Conservation (phyloP, 768 basidiomycete genomes). For the Arthromyces matolae region DNA sequence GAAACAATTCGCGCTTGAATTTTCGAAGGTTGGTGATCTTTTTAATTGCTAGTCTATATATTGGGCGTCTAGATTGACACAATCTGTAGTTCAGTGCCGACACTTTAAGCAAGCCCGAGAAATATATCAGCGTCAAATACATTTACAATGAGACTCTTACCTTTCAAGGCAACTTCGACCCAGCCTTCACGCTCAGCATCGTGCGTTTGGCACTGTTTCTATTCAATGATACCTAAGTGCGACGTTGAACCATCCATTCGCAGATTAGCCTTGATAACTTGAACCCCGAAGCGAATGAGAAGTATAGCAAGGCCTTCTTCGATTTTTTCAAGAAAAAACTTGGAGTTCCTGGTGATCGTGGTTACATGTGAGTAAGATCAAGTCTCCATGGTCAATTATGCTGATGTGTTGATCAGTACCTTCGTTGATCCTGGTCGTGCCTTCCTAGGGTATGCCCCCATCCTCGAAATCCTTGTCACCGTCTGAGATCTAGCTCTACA, state of each 20-base stretch:
- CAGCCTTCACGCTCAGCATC: slow-evolving; percentile 55
- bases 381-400: not conserved
- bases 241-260: too few species aligned
- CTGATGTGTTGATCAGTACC: slow-evolving; percentile 21
- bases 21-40: slow-evolving; percentile 51
- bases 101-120: slow-evolving; percentile 51
- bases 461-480: too few species aligned
- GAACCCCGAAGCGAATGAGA: slow-evolving; percentile 41
- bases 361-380: slow-evolving; percentile 59
- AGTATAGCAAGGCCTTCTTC: slow-evolving; percentile 54
- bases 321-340: slow-evolving; percentile 53
- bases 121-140: slow-evolving; percentile 50
- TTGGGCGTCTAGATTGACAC: not conserved
- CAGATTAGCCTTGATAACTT: slow-evolving; percentile 60
- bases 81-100: slow-evolving; percentile 46
- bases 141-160: slow-evolving; percentile 57
- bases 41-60: not conserved
- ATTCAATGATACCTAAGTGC: too few species aligned
- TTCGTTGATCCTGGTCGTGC: slow-evolving; percentile 53
- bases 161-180: slow-evolving; percentile 61
- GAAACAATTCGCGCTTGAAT: slow-evolving; percentile 44
- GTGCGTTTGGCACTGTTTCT: too few species aligned
- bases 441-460: slow-evolving; percentile 43
- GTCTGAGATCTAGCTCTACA: too few species aligned
- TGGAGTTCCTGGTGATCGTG: slow-evolving; percentile 45